These are phyloP conservation scores for Priceomyces medius DNA, from an alignment of 805 yeast species.

Conservation along the genomic window DNA sequence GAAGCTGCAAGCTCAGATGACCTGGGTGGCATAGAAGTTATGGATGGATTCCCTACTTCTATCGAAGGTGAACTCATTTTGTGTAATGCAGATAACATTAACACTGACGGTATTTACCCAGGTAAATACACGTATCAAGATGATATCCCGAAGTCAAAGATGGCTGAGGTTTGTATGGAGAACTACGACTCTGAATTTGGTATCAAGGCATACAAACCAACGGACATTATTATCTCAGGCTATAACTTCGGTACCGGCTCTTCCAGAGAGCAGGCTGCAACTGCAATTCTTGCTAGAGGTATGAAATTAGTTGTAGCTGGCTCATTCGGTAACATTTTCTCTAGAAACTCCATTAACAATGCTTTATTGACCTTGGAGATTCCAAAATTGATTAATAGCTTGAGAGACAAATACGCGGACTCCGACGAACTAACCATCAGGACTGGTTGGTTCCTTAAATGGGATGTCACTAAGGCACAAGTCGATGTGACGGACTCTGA, in stretches of 20 bases:
- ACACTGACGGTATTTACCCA: constrained; percentile 98
- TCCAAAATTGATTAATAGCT: constrained; percentile 76
- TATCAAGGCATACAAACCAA: constrained; percentile 65
- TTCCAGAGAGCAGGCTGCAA: constrained; percentile 98
- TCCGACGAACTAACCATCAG: constrained; percentile 80
- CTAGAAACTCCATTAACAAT: constrained; percentile 93
- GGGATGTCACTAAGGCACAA: constrained; percentile 87
- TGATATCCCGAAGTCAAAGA: constrained; percentile 88
- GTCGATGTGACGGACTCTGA: constrained; percentile 74
- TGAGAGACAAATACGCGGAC: constrained; percentile 65
- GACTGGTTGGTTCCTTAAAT: constrained; percentile 88
- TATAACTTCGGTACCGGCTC: constrained; percentile 98
- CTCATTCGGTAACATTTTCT: constrained; percentile 94
- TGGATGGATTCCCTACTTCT: constrained; percentile 87
- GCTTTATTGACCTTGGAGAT: constrained; percentile 92
- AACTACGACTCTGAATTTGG: constrained; percentile 92
- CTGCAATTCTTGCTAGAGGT: constrained; percentile 93
- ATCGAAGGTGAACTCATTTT: constrained; percentile 89
- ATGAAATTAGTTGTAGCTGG: constrained; percentile 93
- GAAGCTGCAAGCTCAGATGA: constrained; percentile 31
- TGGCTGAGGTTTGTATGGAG: constrained; percentile 99
- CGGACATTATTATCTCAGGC: constrained; percentile 90
- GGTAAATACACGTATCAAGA: constrained; percentile 99
- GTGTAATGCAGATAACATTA: constrained; percentile 95
- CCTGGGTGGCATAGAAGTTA: constrained; percentile 59